Conservation (phyloP, 345 rosid genomes). For the Stellera chamaejasme region DNA sequence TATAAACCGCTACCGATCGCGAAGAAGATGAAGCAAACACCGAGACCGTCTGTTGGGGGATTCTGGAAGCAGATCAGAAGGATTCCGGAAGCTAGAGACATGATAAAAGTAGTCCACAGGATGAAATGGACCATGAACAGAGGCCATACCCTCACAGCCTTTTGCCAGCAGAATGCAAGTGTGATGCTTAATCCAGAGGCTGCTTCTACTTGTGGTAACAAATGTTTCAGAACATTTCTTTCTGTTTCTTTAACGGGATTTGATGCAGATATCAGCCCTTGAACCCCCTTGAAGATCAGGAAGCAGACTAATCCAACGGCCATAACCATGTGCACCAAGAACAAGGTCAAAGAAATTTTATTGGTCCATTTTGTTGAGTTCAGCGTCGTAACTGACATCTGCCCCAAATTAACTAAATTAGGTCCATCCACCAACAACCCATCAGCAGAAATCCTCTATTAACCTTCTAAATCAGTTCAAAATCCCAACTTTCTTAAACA, state of each 20-base stretch:
- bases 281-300: conserved; percentile 81
- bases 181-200: conserved; percentile 74
- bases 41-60: conserved; percentile 76
- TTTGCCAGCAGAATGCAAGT: conserved; percentile 87
- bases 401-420: background rate
- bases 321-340: conserved; percentile 51
- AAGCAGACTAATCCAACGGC: conserved; percentile 67
- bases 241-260: conserved; percentile 42
- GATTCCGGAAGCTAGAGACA: conserved; percentile 75
- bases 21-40: conserved; percentile 68
- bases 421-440: conserved; percentile 1
- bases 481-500: background rate
- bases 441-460: background rate
- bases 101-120: conserved; percentile 64
- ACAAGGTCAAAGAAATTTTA: conserved; percentile 63
- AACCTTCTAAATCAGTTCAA: background rate
- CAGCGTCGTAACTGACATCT: conserved; percentile 52
- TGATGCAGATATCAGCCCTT: conserved; percentile 59
- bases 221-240: conserved; percentile 39
- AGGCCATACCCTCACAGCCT: conserved; percentile 73
- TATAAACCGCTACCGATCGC: conserved; percentile 83
- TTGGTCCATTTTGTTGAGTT: conserved; percentile 82
- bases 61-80: conserved; percentile 91
- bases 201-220: conserved; percentile 87
- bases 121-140: conserved; percentile 76